These are phyloP conservation scores for Penicillium nordicum DNA, from an alignment of 2,329 filamentous ascomycete genomes.

Conservation along the genomic window DNA sequence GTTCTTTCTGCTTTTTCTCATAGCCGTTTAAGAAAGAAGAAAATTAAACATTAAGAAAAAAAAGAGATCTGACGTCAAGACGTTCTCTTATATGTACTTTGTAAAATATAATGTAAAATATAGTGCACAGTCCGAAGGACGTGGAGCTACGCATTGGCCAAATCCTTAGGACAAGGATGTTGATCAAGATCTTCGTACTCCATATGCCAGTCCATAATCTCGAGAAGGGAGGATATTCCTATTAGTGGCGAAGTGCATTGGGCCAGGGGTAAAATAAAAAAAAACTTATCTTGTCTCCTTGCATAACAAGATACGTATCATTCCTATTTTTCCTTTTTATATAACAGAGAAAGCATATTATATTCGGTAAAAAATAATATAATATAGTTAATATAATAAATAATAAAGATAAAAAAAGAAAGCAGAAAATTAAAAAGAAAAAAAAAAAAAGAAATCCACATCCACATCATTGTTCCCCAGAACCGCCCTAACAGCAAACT, in stretches of 20 bases:
- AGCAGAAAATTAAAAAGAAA: background rate
- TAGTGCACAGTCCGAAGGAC: background rate
- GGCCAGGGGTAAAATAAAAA: conserved; percentile 23
- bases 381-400: background rate
- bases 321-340: background rate
- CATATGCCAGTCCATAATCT: background rate
- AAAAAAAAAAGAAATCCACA: background rate
- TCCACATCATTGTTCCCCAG: conserved; percentile 21
- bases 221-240: conserved; percentile 1
- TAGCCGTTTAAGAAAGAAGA: background rate
- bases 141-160: background rate
- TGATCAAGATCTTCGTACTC: background rate
- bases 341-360: too few species aligned
- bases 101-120: background rate
- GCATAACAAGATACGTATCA: conserved; percentile 9
- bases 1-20: background rate
- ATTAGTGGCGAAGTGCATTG: conserved; percentile 16
- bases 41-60: background rate
- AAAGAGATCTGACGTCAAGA: conserved; percentile 3
- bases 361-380: background rate
- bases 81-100: background rate
- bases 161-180: background rate
- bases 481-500: conserved; percentile 16
- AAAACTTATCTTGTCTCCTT: background rate
- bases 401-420: background rate